Evolutionary conservation across 192 early-diverging fungal genomes (phyloP), one percentile per base, ranked within the genome.

Genomic region (Umbelopsis ramanniana): DNA sequence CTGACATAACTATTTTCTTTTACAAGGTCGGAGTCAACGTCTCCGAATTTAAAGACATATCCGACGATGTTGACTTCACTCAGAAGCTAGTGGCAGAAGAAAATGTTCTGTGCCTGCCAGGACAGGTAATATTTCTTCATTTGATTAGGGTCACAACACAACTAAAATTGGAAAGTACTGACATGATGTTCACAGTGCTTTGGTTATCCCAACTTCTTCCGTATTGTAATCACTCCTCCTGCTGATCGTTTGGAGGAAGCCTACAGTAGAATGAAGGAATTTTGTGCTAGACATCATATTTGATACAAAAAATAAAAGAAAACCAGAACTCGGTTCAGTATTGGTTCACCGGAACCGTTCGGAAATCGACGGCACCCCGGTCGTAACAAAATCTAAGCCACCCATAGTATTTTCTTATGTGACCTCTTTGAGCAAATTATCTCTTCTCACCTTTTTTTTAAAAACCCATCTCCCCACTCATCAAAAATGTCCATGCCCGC

Each of bases 171-270:
- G 29, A 29, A 29, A 29, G 29, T 43, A 43, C 40, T 43, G 6
- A 37, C 23, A 3, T 35, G 38, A 45, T 37, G 23, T 63, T 10
- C 15, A 60, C 33, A 68, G n/a, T 93, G 91, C 75, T 96, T 96
- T 81, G 80, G 90, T 46, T 94, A 89, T 79, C 91, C 90, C 57
- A 89, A 90, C 55, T 94, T 87, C 70, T 79, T 94, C 40, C 88
- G 95, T 43, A 89, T 95, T 66, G 92, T 93, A 6, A 88, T 94
- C 69, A 93, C 94, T 19, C 90, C 95, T 29, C 93, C 95, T 7
- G 70, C 83, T 7, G 93, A 93, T 48, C 86, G 88, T 69, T 83
- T 96, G 14, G 72, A 87, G 50, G 85, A 88, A 46, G 93, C 95
- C 10, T 89, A 90, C 71, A 72, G 82, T 66, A 88, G 94, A 46